Evolutionary conservation across 2,329 filamentous ascomycete genomes (phyloP), one percentile per base, ranked within the genome.

Genomic region (Raffaelea albimanens): DNA sequence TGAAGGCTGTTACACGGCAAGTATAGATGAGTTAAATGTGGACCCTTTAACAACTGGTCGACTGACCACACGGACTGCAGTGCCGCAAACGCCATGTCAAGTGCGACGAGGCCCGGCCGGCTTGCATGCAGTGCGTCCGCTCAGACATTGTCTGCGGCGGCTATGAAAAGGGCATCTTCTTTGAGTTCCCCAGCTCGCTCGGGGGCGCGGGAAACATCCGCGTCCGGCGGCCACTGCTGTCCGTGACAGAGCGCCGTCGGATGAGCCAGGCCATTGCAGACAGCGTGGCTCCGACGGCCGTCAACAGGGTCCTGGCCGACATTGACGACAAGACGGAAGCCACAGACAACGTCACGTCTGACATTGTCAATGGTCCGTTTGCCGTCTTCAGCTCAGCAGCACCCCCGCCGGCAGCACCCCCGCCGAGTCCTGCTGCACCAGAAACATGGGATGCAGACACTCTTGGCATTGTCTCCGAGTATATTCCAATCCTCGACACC

Each of bases 201-300:
- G 36, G n/a, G n/a, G 11, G 11, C n/a, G 36, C 5, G 5, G n/a
- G 19, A 18, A 16, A 16, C 36, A 19, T 57, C 25, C 61, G 65
- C 19, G 67, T 63, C 47, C 62, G 65, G 14, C 59, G 64, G 18
- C 62, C 61, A 1, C 48, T 68, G 25, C 60, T 67, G 39, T 66
- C 63, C 0, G 61, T 65, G 31, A 47, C 54, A 31, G 62, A 67
- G 52, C 61, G 64, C 7, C 46, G 59, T 45, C 50, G 48, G n/a
- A 67, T 67, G 65, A 67, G 61, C 49, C 50, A 58, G 39, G 56
- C 54, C 52, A 52, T 67, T 25, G 55, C 58, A 5, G 55, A 55
- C 5, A 57, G 47, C 25, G 56, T 64, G 4, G 56, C 58, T 5
- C 60, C 59, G 3, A 53, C 49, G 10, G 45, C 46, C 25, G 58